Base-by-base conservation (phyloP, 257 asterid species). In the Gynochthodes officinalis region DNA sequence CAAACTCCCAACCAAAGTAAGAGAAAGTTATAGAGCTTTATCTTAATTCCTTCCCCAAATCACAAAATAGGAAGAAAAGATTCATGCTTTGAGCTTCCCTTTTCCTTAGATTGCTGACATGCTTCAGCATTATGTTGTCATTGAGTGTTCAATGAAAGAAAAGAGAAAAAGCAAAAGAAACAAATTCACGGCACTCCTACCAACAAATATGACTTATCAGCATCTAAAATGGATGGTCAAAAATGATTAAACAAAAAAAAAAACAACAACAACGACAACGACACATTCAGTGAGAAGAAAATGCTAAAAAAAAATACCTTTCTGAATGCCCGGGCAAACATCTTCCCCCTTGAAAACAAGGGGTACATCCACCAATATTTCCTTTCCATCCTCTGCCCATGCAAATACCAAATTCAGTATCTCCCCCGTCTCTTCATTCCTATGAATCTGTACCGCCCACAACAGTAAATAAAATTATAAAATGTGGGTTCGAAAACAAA, bases 311-410 rank as follows among this genome's bases (percentile, higher is more conserved):
- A 65, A 83, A 16, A 79, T n/a, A 94, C 99, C 97, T 91, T 94
- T 94, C 81, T 84, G 87, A 58, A 94, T 76, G 48, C 99, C 99
- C n/a, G 93, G 97, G 80, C 91, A 91, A 54, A 64, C 88, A 69
- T 89, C 93, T 79, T 87, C 89, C 58, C 99, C 99, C 77, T 84
- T 89, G 48, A 84, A 89, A 76, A 88, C 95, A 70, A 89, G 76
- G 16, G 97, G 97, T 78, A 91, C 90, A 19, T 94, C 93, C 43
- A 94, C 97, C 86, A 82, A 84, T 35, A 91, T 81, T 63, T 84
- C 80, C 6, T 92, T 79, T 42, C 97, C 96, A 16, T 91, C 96
- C 81, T 94, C 97, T n/a, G 96, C 97, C 99, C 97, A 94, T 4
- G 88, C 96, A 50, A 94, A 83, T 69, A 91, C 97, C 90, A 94